Evolutionary conservation across 306 rosid species (phyloP).

Genomic region (Morella rubra): DNA sequence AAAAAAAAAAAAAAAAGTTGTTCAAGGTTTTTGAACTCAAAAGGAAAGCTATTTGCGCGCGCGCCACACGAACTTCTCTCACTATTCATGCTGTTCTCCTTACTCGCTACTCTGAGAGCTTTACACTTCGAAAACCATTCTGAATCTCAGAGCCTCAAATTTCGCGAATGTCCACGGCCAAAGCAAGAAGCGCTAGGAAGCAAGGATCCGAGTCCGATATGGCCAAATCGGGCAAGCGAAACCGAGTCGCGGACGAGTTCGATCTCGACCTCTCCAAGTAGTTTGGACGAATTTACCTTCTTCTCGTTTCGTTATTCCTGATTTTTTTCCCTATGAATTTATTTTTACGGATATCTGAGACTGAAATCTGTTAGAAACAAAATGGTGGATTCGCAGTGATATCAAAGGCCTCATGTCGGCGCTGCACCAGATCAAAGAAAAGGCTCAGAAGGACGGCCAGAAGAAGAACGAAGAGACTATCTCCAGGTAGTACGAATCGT

Average conservation of each 20-base stretch:
- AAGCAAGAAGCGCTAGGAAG: slow-evolving; percentile 47
- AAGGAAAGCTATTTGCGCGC: not conserved
- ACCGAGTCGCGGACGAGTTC: slow-evolving; percentile 39
- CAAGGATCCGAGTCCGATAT: slow-evolving; percentile 48
- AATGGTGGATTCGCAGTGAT: slow-evolving; percentile 50
- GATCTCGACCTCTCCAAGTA: slow-evolving; percentile 78
- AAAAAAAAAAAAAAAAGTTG: not conserved
- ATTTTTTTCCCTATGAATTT: not conserved
- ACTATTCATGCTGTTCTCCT: not conserved
- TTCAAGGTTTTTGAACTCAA: not conserved
- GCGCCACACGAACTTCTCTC: not conserved
- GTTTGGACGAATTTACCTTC: slow-evolving; percentile 6
- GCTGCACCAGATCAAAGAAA: slow-evolving; percentile 74
- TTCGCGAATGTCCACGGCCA: slow-evolving; percentile 53
- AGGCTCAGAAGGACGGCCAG: slow-evolving; percentile 84
- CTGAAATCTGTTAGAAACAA: not conserved
- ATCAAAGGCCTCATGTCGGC: slow-evolving; percentile 83
- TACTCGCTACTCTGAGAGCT: not conserved
- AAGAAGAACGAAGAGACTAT: slow-evolving; percentile 97
- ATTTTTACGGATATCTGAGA: slow-evolving; percentile 6
- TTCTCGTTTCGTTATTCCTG: not conserved
- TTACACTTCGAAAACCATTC: not conserved
- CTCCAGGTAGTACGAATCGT: slow-evolving; percentile 54
- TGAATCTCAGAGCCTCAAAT: slow-evolving; percentile 17
- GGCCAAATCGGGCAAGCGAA: slow-evolving; percentile 46